Percentiles rank a stretch among this genome's conserved stretches.
Evolutionary conservation across 805 yeast genomes (phyloP).

Genomic region (Cyberlindnera mississippiensis): DNA sequence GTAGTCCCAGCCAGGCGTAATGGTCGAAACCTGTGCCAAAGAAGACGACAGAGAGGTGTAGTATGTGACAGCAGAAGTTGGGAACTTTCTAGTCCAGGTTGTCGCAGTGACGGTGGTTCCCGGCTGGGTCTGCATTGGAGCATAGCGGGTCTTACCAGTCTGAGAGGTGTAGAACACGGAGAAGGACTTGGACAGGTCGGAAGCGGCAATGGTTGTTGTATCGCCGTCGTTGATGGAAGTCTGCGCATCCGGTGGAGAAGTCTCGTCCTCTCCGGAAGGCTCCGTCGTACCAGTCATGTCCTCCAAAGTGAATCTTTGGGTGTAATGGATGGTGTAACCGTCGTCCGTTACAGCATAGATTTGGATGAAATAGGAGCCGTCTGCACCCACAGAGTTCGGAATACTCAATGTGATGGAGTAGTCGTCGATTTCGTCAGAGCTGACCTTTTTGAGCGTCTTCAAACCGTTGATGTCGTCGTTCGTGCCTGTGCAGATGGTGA

Average conservation of each 20-base stretch:
- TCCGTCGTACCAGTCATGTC: constrained; percentile 66
- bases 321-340: constrained; percentile 54
- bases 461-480: constrained; percentile 44
- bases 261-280: constrained; percentile 40
- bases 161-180: constrained; percentile 70
- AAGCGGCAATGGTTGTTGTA: constrained; percentile 34
- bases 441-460: constrained; percentile 26
- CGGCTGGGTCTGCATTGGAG: constrained; percentile 94
- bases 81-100: constrained; percentile 60
- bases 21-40: constrained; percentile 49
- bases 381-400: constrained; percentile 43
- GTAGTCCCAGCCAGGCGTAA: constrained; percentile 84
- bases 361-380: constrained; percentile 75
- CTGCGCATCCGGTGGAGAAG: constrained; percentile 39
- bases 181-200: constrained; percentile 50
- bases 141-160: constrained; percentile 73
- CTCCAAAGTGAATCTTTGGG: constrained; percentile 57
- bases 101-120: constrained; percentile 61
- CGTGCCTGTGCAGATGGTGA: constrained; percentile 71
- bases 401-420: constrained; percentile 39
- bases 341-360: constrained; percentile 45
- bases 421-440: constrained; percentile 31
- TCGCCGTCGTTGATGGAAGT: constrained; percentile 31
- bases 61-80: constrained; percentile 65
- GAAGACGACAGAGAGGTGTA: constrained; percentile 41